Evolutionary conservation across 2,329 filamentous ascomycete genomes (phyloP).

Genomic region (Bipolaris bicolor): DNA sequence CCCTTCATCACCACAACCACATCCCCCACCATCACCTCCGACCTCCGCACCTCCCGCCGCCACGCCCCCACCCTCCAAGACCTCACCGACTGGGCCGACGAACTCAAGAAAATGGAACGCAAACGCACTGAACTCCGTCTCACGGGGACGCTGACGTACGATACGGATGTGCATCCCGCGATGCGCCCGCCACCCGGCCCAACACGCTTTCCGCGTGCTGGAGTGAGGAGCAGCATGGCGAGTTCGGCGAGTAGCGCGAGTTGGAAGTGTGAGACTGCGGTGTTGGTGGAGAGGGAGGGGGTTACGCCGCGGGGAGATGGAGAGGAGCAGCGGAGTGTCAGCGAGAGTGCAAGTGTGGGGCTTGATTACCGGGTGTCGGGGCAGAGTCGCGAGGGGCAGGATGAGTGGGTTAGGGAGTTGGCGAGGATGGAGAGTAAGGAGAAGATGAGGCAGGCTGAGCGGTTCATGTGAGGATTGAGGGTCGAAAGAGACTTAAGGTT

Average conservation of each 20-base stretch:
- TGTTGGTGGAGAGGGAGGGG: background rate
- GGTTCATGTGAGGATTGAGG: background rate
- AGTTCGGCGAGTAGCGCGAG: background rate
- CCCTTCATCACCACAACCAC: too few species aligned
- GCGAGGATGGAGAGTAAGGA: slow-evolving; percentile 18
- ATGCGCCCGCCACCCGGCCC: background rate
- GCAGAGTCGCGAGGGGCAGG: background rate
- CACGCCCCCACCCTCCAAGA: slow-evolving; percentile 12
- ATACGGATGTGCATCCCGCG: background rate
- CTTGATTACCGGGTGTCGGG: background rate
- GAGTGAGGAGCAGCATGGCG: background rate
- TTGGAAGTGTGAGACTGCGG: background rate
- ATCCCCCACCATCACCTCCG: background rate
- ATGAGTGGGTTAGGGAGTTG: slow-evolving; percentile 19
- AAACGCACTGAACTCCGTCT: slow-evolving; percentile 1
- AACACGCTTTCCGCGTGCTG: background rate
- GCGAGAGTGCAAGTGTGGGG: background rate
- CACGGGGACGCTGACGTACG: background rate
- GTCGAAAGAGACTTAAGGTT: too few species aligned
- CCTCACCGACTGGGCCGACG: slow-evolving; percentile 11
- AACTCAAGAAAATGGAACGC: slow-evolving; percentile 16
- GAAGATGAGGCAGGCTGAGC: slow-evolving; percentile 10
- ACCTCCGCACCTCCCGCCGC: background rate
- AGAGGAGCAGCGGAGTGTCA: background rate
- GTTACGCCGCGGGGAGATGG: too few species aligned